Base-by-base conservation (phyloP, 1,284 basidiomycete genomes). In the Leccinum idahoense region DNA sequence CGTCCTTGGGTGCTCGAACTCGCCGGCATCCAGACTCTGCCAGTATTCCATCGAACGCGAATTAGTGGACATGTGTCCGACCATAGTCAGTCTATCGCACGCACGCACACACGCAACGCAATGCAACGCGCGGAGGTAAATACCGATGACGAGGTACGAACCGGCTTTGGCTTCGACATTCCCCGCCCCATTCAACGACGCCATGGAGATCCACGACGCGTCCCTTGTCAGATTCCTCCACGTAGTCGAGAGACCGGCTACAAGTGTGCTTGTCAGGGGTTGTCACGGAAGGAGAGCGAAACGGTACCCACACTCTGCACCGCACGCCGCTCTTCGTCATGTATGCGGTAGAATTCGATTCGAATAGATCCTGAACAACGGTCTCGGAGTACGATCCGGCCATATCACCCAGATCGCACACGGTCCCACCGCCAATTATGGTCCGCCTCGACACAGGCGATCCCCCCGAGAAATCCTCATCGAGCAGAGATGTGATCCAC, bases 91-190 rank as follows among this genome's bases (percentile, higher is more conserved):
- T 32, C 53, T n/a, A 55, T 18, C 5, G 18, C 11, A 1, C 18
- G 1, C 15, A 49, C 12, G n/a, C 18, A 49, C 46, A 49, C 46
- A 18, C 8, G 44, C n/a, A 18, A 44, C 15, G 41, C 15, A 46
- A 46, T 46, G 18, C 18, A 49, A 49, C 11, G 18, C 18, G 11
- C 3, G 11, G 11, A 7, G 46, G 44, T 46, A 10, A 18, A 46
- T 46, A 46, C 10, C 5, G 5, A 49, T 49, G 18, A 49, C 46
- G 18, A 49, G 14, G 49, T 39, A 59, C 65, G 12, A 12, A 72
- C 71, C 57, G 67, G 26, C 69, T 68, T 18, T 54, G 49, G 14
- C 54, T 55, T 44, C 62, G 41, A 29, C 18, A n/a, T 26, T 65
- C 2, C 23, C 3, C 3, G 5, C 60, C 59, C 3, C 37, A 54